Base-by-base conservation (phyloP, 768 basidiomycete genomes). In the Kwoniella newhampshirensis region DNA sequence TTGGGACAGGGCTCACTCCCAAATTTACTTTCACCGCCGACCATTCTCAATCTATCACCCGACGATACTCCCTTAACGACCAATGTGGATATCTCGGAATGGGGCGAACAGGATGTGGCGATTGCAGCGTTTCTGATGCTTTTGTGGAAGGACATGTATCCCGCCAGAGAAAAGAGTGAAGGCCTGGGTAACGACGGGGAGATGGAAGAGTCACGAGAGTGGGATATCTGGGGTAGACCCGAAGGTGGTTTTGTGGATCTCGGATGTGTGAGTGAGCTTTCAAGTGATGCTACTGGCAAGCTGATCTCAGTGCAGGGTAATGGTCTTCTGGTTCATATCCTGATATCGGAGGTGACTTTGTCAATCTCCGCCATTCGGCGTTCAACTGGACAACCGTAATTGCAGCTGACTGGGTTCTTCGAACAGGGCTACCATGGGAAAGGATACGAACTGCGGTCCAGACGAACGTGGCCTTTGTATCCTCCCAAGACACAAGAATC, bases 41-140 rank as follows among this genome's bases (percentile, higher is more conserved):
- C 28, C 23, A 32, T 17, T 32, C 32, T 6, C 32, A 32, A 6
- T 13, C 40, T 61, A 41, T 37, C 44, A 39, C 35, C 42, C 44
- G 32, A 60, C 44, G 52, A 54, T 32, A 27, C 52, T n/a, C 37
- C 44, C 20, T 37, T 54, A 0, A 52, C 59, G 5, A 18, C 30
- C 25, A 41, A 28, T 43, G 42, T 46, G 36, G 65, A 69, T 42
- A 27, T 68, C 13, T 68, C 70, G 4, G 50, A 62, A 44, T 70
- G 67, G 66, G 66, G 64, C 13, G 35, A 43, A 28, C 65, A 94
- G 88, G 94, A 98, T 72, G 90, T 97, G 32, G 90, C 90, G 15
- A 93, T 98, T 40, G 91, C 91, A 2, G 90, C 91, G 1, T 97
- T 88, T 74, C 80, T 98, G 25, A 90, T 97, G 77, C 81, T 94